These are phyloP conservation scores for Cladophialophora exuberans DNA, from an alignment of 2,329 filamentous ascomycete genomes.

Conservation along the genomic window DNA sequence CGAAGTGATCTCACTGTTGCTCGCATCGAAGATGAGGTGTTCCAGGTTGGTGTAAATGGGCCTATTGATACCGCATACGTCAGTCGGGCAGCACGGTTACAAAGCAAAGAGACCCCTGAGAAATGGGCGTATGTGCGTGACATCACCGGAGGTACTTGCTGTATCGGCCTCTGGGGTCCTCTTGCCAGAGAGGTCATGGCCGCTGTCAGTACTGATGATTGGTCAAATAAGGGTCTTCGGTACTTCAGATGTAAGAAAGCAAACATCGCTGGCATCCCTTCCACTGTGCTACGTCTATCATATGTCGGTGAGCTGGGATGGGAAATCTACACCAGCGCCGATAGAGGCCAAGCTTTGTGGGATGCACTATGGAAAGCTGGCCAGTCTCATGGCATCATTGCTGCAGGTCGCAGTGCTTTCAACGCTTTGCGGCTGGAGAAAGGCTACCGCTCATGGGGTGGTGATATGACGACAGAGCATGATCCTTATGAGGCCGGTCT, in stretches of 20 bases:
- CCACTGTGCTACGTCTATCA: constrained; percentile 59
- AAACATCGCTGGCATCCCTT: constrained; percentile 59
- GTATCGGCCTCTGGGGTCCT: constrained; percentile 66
- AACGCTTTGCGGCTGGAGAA: constrained; percentile 63
- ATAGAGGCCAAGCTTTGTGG: constrained; percentile 63
- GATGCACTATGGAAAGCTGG: constrained; percentile 61
- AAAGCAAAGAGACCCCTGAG: constrained; percentile 46
- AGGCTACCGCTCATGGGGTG: constrained; percentile 60
- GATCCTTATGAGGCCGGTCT: constrained; percentile 64
- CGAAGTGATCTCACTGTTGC: constrained; percentile 62
- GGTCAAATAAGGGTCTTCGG: constrained; percentile 44
- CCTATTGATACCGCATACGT: constrained; percentile 60
- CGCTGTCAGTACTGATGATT: constrained; percentile 36
- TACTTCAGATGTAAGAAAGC: constrained; percentile 56
- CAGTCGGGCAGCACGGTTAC: constrained; percentile 54
- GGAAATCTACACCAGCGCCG: constrained; percentile 65
- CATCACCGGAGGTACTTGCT: constrained; percentile 63
- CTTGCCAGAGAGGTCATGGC: constrained; percentile 56
- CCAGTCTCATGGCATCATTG: constrained; percentile 58
- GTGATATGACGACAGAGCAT: constrained; percentile 64
- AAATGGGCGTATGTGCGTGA: constrained; percentile 59
- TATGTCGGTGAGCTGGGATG: constrained; percentile 66
- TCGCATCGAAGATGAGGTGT: constrained; percentile 50
- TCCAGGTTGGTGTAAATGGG: constrained; percentile 61
- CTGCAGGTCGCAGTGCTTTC: constrained; percentile 62